Evolutionary conservation across 768 basidiomycete genomes (phyloP).

Genomic region (Amanita rubescens): DNA sequence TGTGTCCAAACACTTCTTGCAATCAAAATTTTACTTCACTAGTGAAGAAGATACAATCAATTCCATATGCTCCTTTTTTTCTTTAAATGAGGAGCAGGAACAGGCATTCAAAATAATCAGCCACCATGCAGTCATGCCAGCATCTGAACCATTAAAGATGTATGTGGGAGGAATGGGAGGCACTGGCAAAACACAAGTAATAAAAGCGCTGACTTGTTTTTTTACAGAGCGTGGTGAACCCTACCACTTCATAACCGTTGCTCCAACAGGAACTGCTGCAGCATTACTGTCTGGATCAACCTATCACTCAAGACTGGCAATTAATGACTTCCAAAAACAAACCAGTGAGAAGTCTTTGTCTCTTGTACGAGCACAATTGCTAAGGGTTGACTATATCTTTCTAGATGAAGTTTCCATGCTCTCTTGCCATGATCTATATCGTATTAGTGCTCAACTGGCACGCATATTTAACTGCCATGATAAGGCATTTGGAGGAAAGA

Average conservation of each 20-base stretch:
- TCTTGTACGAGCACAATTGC: background rate
- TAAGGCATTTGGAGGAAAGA: background rate
- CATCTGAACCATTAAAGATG: conserved; percentile 16
- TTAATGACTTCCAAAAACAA: background rate
- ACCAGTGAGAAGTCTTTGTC: background rate
- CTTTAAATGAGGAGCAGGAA: background rate
- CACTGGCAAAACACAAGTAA: conserved; percentile 22
- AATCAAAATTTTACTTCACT: background rate
- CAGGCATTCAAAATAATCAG: background rate
- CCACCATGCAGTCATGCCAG: background rate
- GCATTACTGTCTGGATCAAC: background rate
- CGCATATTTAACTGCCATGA: background rate
- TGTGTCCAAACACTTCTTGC: background rate
- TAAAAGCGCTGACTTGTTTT: conserved; percentile 14
- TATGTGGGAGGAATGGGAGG: conserved; percentile 21
- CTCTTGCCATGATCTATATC: conserved; percentile 8
- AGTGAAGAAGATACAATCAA: background rate
- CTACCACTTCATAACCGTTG: background rate
- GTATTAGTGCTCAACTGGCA: background rate
- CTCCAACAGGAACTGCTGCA: background rate
- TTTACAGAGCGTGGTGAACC: conserved; percentile 4
- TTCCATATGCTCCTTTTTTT: conserved; percentile 5
- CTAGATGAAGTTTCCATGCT: conserved; percentile 28
- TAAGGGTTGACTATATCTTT: conserved; percentile 20
- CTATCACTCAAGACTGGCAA: background rate